Conservation (phyloP, 2,329 filamentous ascomycete genomes). For the Raffaelea ambrosiae region DNA sequence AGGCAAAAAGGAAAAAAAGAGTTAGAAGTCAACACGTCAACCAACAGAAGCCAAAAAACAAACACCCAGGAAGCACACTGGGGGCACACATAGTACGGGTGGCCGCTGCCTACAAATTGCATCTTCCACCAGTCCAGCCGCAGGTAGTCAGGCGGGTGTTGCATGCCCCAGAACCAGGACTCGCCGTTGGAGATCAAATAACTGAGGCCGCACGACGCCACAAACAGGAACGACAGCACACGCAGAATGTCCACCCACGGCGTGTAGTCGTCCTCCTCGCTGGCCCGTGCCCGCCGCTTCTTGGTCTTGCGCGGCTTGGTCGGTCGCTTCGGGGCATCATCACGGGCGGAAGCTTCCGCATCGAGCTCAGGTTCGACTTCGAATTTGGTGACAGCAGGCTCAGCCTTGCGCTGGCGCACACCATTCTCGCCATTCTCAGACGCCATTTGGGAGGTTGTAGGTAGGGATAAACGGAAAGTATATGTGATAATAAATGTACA, state of each 20-base stretch:
- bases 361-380: background rate
- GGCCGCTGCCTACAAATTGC: conserved; percentile 45
- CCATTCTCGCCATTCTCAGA: background rate
- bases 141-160: conserved; percentile 55
- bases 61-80: too few relatives aligned
- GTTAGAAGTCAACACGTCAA: background rate
- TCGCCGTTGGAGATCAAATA: conserved; percentile 68
- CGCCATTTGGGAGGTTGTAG: background rate
- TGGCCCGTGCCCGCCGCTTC: conserved; percentile 22
- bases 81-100: background rate
- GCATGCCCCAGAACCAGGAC: conserved; percentile 58
- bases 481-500: background rate
- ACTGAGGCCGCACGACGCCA: conserved; percentile 61
- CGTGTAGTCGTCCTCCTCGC: conserved; percentile 55
- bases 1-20: background rate
- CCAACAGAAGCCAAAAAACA: too few relatives aligned
- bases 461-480: background rate
- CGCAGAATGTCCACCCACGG: conserved; percentile 59
- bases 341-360: background rate
- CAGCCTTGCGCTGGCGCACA: conserved; percentile 10
- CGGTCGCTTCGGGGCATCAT: conserved; percentile 10
- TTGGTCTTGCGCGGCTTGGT: conserved; percentile 18
- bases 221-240: conserved; percentile 55
- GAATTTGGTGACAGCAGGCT: background rate
- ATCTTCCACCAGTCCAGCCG: conserved; percentile 47